Conservation (phyloP, 2,329 filamentous ascomycete genomes). For the Phoma sp. region DNA sequence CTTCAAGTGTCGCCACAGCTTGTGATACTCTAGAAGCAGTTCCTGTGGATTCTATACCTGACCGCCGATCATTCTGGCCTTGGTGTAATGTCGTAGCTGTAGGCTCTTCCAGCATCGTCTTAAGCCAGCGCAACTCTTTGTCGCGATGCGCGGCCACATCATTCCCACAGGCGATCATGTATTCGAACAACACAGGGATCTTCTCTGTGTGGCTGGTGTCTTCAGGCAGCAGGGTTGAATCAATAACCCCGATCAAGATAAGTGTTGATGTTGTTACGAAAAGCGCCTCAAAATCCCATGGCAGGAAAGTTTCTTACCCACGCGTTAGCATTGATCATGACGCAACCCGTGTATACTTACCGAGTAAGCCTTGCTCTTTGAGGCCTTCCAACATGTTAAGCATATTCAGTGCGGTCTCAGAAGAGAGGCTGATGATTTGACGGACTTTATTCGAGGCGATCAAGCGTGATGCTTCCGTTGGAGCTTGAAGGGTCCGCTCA, state of each 20-base stretch:
- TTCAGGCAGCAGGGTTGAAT: slow-evolving; percentile 43
- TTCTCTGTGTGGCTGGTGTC: slow-evolving; percentile 48
- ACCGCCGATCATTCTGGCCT: no score
- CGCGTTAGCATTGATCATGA: slow-evolving; percentile 1
- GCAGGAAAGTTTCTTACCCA: slow-evolving; percentile 55
- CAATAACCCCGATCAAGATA: slow-evolving; percentile 43
- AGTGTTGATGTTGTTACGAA: slow-evolving; percentile 55
- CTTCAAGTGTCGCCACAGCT: no score
- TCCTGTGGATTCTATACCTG: no score
- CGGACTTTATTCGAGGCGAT: slow-evolving; percentile 48
- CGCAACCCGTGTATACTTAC: slow-evolving; percentile 35
- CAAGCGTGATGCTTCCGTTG: slow-evolving; percentile 36
- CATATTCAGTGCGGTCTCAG: slow-evolving; percentile 54
- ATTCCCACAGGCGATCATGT: slow-evolving; percentile 56
- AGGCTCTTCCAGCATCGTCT: no score
- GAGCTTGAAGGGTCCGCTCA: slow-evolving; percentile 43
- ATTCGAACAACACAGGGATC: slow-evolving; percentile 53
- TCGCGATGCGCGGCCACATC: slow-evolving; percentile 51
- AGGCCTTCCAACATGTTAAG: slow-evolving; percentile 53
- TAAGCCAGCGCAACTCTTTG: no score
- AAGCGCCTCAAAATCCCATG: slow-evolving; percentile 55
- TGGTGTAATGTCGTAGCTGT: no score
- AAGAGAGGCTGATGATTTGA: slow-evolving; percentile 50
- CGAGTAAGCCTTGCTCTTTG: slow-evolving; percentile 55
- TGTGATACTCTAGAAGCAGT: no score